Percentiles rank a stretch among this genome's conserved stretches.
Conservation (phyloP, 2,329 filamentous ascomycete genomes). For the Niveomyces coronatus region DNA sequence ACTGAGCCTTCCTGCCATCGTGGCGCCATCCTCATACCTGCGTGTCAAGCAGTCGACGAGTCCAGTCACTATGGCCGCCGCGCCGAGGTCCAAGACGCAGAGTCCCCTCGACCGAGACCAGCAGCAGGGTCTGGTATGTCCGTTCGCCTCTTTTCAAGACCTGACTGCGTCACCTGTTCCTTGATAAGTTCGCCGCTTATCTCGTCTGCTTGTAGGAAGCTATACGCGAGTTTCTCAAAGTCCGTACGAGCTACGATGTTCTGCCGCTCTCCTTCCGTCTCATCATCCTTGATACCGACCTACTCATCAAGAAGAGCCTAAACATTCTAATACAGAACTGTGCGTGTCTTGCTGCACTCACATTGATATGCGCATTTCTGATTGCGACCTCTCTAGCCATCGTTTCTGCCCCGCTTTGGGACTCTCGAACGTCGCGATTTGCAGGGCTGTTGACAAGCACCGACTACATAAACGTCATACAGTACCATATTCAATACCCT, state of each 20-base stretch:
- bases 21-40: slow-evolving; percentile 51
- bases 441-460: slow-evolving; percentile 90
- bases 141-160: slow-evolving; percentile 1
- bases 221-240: slow-evolving; percentile 91
- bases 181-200: slow-evolving; percentile 6
- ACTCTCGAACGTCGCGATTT: slow-evolving; percentile 85
- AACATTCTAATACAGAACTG: slow-evolving; percentile 94
- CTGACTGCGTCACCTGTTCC: background rate
- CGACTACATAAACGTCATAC: slow-evolving; percentile 97
- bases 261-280: slow-evolving; percentile 91
- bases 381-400: slow-evolving; percentile 54
- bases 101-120: slow-evolving; percentile 65
- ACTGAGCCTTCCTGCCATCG: slow-evolving; percentile 40
- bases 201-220: slow-evolving; percentile 49
- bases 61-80: slow-evolving; percentile 24
- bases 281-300: slow-evolving; percentile 87
- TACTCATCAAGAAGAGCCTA: slow-evolving; percentile 94
- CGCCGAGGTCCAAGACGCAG: slow-evolving; percentile 30
- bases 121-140: slow-evolving; percentile 63
- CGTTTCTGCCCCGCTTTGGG: slow-evolving; percentile 94
- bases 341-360: slow-evolving; percentile 27
- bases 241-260: slow-evolving; percentile 95
- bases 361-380: slow-evolving; percentile 10
- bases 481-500: slow-evolving; percentile 97
- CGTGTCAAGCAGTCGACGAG: slow-evolving; percentile 25